These are phyloP conservation scores for Fusarium continuum DNA, from an alignment of 2,329 filamentous ascomycete genomes.

Conservation along the genomic window DNA sequence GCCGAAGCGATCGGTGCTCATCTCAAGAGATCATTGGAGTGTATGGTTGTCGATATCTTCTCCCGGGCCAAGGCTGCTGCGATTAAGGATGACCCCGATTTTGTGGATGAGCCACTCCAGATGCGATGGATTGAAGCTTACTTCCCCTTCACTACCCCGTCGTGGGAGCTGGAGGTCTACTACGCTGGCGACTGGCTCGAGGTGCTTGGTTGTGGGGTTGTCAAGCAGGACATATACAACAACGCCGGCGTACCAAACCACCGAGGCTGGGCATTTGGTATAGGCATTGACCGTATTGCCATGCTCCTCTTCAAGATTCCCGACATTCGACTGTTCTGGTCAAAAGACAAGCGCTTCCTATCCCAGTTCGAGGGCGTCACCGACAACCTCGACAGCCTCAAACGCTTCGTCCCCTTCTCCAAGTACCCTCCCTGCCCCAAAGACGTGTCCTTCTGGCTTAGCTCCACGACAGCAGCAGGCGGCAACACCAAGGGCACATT, in stretches of 20 bases:
- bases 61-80: slow-evolving; percentile 76
- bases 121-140: slow-evolving; percentile 97
- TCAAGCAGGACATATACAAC: slow-evolving; percentile 82
- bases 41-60: slow-evolving; percentile 91
- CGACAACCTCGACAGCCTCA: slow-evolving; percentile 58
- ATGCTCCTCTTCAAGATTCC: slow-evolving; percentile 98
- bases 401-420: slow-evolving; percentile 85
- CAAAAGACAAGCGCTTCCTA: slow-evolving; percentile 83
- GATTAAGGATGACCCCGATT: slow-evolving; percentile 58
- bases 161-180: slow-evolving; percentile 95
- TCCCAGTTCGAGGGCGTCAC: slow-evolving; percentile 78
- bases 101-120: slow-evolving; percentile 75
- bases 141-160: slow-evolving; percentile 96
- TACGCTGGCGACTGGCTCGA: slow-evolving; percentile 97
- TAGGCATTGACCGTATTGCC: slow-evolving; percentile 92
- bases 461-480: slow-evolving; percentile 55
- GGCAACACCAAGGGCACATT: slow-evolving; percentile 64
- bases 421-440: slow-evolving; percentile 90
- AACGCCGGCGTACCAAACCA: slow-evolving; percentile 79
- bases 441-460: slow-evolving; percentile 94
- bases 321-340: slow-evolving; percentile 98
- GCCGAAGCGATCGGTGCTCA: slow-evolving; percentile 85
- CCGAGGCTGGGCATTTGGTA: slow-evolving; percentile 93
- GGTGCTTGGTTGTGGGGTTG: slow-evolving; percentile 90
- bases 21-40: slow-evolving; percentile 87